A percentile compares a stretch with the other conserved stretches of the same genome.
These are phyloP conservation scores for Sporothrix brunneoviolacea DNA, from an alignment of 2,329 filamentous ascomycete genomes.

Conservation along the genomic window DNA sequence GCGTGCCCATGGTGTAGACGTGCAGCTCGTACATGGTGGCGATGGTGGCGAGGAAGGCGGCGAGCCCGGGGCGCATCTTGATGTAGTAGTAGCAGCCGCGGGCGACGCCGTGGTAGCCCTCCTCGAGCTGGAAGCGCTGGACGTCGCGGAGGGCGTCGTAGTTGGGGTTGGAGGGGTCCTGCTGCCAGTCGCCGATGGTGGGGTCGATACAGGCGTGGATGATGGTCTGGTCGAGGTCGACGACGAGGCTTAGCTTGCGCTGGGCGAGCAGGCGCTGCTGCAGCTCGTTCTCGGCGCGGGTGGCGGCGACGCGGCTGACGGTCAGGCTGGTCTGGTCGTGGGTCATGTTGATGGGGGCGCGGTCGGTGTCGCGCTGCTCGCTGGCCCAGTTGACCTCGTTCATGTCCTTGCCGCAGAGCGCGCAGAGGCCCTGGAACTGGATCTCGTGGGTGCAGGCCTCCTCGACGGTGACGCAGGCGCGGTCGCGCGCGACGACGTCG, in stretches of 20 bases:
- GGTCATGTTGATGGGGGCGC: constrained; percentile 89
- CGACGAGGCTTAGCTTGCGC: constrained; percentile 84
- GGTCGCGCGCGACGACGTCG: constrained; percentile 54
- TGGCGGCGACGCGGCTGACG: constrained; percentile 76
- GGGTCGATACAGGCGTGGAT: constrained; percentile 97
- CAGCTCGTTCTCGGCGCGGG: constrained; percentile 74
- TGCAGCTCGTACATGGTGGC: constrained; percentile 86
- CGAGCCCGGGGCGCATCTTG: constrained; percentile 84
- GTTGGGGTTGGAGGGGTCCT: constrained; percentile 81
- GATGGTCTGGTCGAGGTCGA: constrained; percentile 96
- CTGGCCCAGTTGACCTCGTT: constrained; percentile 82
- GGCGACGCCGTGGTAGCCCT: constrained; percentile 60
- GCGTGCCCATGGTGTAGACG: constrained; percentile 98
- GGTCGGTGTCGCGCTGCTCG: constrained; percentile 68
- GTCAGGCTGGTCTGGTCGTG: constrained; percentile 85
- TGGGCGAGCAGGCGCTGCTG: constrained; percentile 75
- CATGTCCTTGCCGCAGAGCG: constrained; percentile 93
- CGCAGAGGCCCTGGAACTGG: constrained; percentile 86
- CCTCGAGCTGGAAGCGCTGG: constrained; percentile 82
- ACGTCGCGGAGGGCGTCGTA: constrained; percentile 87
- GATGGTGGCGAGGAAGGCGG: constrained; percentile 71
- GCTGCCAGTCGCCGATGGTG: constrained; percentile 92
- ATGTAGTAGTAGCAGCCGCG: constrained; percentile 94
- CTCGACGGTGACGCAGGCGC: constrained; percentile 65
- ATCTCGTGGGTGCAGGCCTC: constrained; percentile 88